phyloP scores from a whole-genome alignment of 2,329 filamentous ascomycete genomes.

The Colletotrichum sp. region DNA sequence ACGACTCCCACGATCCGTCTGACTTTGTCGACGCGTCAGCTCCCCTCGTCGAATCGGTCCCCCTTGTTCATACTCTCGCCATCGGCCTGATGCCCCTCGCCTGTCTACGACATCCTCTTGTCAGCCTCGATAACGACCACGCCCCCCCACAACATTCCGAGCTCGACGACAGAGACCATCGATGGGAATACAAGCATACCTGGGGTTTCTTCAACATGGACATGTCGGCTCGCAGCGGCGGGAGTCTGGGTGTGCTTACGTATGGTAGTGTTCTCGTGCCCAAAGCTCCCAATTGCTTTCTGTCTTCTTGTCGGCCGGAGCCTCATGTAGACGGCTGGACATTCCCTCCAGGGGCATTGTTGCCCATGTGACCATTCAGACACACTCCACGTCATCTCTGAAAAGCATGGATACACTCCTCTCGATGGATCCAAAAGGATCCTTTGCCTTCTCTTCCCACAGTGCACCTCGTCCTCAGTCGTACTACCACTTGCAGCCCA shows the following conservation, averaged over 20 bases:
- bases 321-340: accelerated
- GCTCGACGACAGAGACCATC: not conserved
- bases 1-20: not conserved
- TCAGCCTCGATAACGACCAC: not conserved
- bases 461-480: too few species aligned
- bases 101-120: not conserved
- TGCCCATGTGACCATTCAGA: not conserved
- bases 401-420: not conserved
- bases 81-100: not conserved
- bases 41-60: not conserved
- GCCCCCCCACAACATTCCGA: not conserved
- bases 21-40: not conserved
- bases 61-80: too few species aligned
- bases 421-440: not conserved
- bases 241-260: not conserved
- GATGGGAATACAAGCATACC: not conserved
- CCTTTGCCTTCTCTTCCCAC: too few species aligned
- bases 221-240: not conserved
- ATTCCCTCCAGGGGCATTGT: not conserved
- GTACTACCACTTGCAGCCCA: too few species aligned
- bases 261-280: not conserved
- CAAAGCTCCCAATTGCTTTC: not conserved
- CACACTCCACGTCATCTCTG: accelerated
- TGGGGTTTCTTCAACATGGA: not conserved
- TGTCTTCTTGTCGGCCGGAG: not conserved